Evolutionary conservation across 1,284 basidiomycete species (phyloP), one percentile per base, ranked within the genome.

Genomic region (Tylopilus sp.): DNA sequence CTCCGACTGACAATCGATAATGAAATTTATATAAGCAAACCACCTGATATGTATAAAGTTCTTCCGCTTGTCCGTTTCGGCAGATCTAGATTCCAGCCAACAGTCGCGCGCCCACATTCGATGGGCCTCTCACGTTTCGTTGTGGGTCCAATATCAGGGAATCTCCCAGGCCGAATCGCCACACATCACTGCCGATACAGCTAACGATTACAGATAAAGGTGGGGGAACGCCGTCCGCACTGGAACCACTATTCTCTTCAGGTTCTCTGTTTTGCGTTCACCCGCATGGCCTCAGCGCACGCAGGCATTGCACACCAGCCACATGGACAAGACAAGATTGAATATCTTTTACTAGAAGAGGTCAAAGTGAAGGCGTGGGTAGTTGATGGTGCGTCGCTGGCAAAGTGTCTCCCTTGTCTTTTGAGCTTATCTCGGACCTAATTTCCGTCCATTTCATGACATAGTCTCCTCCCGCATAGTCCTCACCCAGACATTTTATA

Each of bases 391-490:
- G 61, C 68, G 79, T 72, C 38, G 53, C 33, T 36, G 33, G 33
- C 10, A 13, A 36, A n/a, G 6, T 39, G 41, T 19, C 18, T 18
- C 6, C 16, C 63, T 55, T 29, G 39, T 64, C 60, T 65, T 22
- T 36, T 16, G 24, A 15, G 36, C 62, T 64, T 53, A 60, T 61
- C 62, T 49, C 38, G 62, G 39, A 60, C 38, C 56, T 54, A 29
- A 29, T 63, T 56, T 32, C 41, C 41, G 29, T 63, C 47, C 16
- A 19, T 44, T 39, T 44, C 44, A 9, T 16, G 29, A 19, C 60
- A 51, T 33, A 89, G 86, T 87, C 0, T 84, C 86, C 13, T 85
- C 87, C 0, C 80, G 82, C 24, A 82, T 89, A 10, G 79, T 81
- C 0, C 70, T 91, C 24, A 71, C 71, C 0, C 89, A 91, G 65